phyloP scores from a whole-genome alignment of 305 asterid genomes.

The Lippia alba region DNA sequence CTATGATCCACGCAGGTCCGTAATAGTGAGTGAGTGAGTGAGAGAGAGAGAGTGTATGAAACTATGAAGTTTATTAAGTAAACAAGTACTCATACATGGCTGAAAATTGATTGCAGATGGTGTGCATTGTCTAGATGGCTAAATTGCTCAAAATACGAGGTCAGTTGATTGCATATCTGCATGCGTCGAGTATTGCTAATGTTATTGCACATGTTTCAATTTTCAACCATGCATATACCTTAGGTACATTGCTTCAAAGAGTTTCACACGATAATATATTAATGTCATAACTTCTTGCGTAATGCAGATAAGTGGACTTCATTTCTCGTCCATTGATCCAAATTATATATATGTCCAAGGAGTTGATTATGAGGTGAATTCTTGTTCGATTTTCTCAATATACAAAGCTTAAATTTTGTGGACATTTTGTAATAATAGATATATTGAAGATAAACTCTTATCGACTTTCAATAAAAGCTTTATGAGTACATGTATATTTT shows the following conservation, averaged over 20 bases:
- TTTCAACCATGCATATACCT: neutral
- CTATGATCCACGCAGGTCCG: slow-evolving; percentile 94
- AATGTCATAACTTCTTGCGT: slow-evolving; percentile 11
- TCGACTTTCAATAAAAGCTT: slow-evolving; percentile 18
- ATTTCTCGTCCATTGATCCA: slow-evolving; percentile 80
- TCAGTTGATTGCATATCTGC: slow-evolving; percentile 36
- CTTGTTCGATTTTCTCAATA: slow-evolving; percentile 13
- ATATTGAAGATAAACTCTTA: neutral
- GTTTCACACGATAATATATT: slow-evolving; percentile 1
- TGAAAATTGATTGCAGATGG: slow-evolving; percentile 65
- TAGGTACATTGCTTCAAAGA: neutral
- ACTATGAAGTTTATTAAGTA: slow-evolving; percentile 6
- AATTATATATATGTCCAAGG: slow-evolving; percentile 84
- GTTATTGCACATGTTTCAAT: neutral
- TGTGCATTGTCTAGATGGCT: slow-evolving; percentile 76
- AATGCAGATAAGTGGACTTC: slow-evolving; percentile 88
- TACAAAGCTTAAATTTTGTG: slow-evolving; percentile 11
- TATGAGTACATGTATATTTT: slow-evolving; percentile 24
- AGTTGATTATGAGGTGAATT: slow-evolving; percentile 86
- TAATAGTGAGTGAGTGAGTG: too few relatives aligned
- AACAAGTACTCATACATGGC: slow-evolving; percentile 21
- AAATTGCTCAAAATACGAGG: slow-evolving; percentile 92
- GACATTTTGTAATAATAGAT: neutral
- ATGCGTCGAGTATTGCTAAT: neutral
- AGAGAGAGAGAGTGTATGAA: too few relatives aligned